Evolutionary conservation across 2,329 filamentous ascomycete species (phyloP).

Genomic region (Penicillium sp.): DNA sequence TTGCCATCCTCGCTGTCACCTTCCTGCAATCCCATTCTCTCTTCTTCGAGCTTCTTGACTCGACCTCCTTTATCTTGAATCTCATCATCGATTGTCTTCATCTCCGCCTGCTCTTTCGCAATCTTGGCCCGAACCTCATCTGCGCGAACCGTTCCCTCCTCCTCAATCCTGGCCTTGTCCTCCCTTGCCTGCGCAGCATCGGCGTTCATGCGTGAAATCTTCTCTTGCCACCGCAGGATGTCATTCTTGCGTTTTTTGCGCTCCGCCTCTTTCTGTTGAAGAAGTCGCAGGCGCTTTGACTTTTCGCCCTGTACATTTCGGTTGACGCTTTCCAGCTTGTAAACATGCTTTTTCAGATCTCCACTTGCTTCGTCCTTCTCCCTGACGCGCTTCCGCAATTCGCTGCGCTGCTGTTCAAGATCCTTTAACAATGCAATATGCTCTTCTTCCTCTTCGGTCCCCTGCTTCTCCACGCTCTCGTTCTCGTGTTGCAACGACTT

Average conservation of each 20-base stretch:
- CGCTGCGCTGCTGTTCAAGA: constrained; percentile 73
- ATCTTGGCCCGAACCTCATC: constrained; percentile 47
- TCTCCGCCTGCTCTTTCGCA: constrained; percentile 46
- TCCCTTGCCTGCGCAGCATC: constrained; percentile 48
- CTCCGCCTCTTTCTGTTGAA: constrained; percentile 62
- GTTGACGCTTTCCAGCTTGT: constrained; percentile 77
- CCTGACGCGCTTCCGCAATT: constrained; percentile 72
- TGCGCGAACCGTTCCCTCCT: constrained; percentile 40
- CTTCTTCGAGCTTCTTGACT: constrained; percentile 62
- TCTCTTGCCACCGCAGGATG: constrained; percentile 57
- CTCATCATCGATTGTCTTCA: constrained; percentile 61
- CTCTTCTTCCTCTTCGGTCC: constrained; percentile 67
- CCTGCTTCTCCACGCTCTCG: constrained; percentile 71
- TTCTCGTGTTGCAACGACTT: constrained; percentile 79
- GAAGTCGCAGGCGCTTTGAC: constrained; percentile 67
- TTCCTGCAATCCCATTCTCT: constrained; percentile 52
- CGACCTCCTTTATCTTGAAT: constrained; percentile 60
- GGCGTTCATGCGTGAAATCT: constrained; percentile 52
- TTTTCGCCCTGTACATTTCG: constrained; percentile 75
- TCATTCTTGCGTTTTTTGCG: constrained; percentile 62
- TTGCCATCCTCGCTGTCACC: constrained; percentile 52
- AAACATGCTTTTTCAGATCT: constrained; percentile 77
- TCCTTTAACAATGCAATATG: constrained; percentile 64
- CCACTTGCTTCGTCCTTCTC: constrained; percentile 90
- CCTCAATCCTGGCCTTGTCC: constrained; percentile 44